Evolutionary conservation across 441 rosid genomes (phyloP).

Genomic region (Arabidopsis hybrid): DNA sequence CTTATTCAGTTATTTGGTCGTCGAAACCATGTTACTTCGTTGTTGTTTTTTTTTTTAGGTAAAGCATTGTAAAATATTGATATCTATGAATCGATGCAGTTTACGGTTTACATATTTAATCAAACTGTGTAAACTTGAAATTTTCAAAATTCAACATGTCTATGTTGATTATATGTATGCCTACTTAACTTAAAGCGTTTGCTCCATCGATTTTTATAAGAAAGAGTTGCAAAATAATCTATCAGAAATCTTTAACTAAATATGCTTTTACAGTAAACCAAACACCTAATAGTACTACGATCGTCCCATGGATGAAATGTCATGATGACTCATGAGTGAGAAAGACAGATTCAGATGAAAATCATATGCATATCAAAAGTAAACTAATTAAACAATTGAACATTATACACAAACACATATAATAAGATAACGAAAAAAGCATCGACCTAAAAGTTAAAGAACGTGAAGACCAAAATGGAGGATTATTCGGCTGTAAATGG

Average conservation of each 20-base stretch:
- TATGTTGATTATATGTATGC: not conserved
- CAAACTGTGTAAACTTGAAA: no score
- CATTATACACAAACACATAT: slow-evolving; percentile 8
- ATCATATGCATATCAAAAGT: slow-evolving; percentile 10
- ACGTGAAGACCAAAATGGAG: slow-evolving; percentile 27
- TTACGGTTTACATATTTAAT: no score
- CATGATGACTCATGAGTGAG: slow-evolving; percentile 30
- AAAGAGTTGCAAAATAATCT: not conserved
- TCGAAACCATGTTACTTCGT: no score
- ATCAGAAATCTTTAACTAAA: slow-evolving; percentile 18
- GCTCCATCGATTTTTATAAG: slow-evolving; percentile 8
- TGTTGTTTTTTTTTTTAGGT: no score
- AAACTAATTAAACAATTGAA: not conserved
- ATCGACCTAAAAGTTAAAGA: slow-evolving; percentile 27
- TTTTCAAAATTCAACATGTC: not conserved
- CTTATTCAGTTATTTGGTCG: no score
- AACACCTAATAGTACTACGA: slow-evolving; percentile 39
- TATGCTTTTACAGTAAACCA: slow-evolving; percentile 32
- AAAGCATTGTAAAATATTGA: no score
- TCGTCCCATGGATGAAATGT: not conserved
- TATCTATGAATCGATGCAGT: no score
- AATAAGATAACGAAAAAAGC: slow-evolving; percentile 23
- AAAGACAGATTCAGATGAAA: slow-evolving; percentile 29
- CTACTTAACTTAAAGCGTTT: not conserved
- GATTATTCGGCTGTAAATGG: slow-evolving; percentile 31